phyloP scores from a whole-genome alignment of 305 asterid species.

The Solanum hybrid region DNA sequence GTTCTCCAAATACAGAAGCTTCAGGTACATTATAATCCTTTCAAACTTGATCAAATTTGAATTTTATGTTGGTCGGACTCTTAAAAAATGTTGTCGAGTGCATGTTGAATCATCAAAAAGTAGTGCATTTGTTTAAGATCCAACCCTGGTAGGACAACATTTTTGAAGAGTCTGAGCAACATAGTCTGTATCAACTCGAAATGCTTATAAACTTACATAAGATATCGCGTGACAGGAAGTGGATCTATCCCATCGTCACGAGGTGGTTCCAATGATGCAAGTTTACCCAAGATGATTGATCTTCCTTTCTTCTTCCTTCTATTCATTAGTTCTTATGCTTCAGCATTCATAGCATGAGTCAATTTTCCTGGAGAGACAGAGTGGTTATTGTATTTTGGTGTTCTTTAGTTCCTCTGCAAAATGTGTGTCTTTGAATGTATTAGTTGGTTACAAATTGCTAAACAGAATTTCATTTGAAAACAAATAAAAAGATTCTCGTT shows the following conservation, averaged over 20 bases:
- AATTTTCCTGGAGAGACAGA: no score
- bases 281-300: constrained; percentile 31
- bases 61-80: not conserved
- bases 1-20: constrained; percentile 27
- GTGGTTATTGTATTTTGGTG: not conserved
- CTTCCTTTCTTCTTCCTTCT: constrained; percentile 26
- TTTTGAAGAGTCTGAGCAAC: not conserved
- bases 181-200: not conserved
- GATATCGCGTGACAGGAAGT: constrained; percentile 19
- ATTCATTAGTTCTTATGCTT: constrained; percentile 39
- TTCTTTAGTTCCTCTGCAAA: not conserved
- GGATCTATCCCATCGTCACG: constrained; percentile 36
- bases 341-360: constrained; percentile 8
- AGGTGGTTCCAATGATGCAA: constrained; percentile 18
- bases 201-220: not conserved
- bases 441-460: not conserved
- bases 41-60: not conserved
- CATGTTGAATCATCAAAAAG: not conserved
- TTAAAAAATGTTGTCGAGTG: not conserved
- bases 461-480: not conserved
- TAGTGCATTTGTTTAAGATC: not conserved
- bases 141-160: not conserved
- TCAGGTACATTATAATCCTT: constrained; percentile 23
- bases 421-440: not conserved
- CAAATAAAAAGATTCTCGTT: not conserved